Evolutionary conservation across 2,329 filamentous ascomycete species (phyloP), one percentile per base, ranked within the genome.

Genomic region (Penicillium psychrosexuale): DNA sequence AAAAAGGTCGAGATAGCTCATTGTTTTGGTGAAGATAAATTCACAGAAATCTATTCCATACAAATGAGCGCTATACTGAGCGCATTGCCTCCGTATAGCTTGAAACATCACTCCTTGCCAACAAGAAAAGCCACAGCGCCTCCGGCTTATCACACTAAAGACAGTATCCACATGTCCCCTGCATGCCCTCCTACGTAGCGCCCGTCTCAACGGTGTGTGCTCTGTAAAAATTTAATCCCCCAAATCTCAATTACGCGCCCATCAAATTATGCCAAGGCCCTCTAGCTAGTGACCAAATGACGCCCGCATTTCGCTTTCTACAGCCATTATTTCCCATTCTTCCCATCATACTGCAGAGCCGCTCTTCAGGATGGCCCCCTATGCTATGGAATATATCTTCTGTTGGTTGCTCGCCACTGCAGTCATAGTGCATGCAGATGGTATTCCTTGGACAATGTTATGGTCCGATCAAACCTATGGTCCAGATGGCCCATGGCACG

Each of bases 401-500:
- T 38, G 17, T 19, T 38, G 17, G 36, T 17, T 38, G 36, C 17
- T 38, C 17, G 36, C 17, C n/a, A 38, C 17, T 0, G 36, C 36
- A 19, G 17, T 19, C 36, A 12, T 38, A 19, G 36, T 19, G 3
- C 36, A 28, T 34, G 33, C 33, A 34, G 33, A n/a, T 43, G 24
- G 40, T 30, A 28, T 36, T 11, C 61, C 61, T 12, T 47, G 50
- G 49, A 42, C 45, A 5, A 49, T 63, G 48, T 54, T 34, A 15
- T 66, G 62, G 62, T 64, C 61, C 8, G 28, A 55, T 4, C 42
- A 57, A 47, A 44, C 40, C 12, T 65, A 62, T 50, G 64, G 62
- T 11, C 62, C 62, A 1, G 66, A 69, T 53, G 66, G 66, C 5
- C 66, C 66, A 12, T 69, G 65, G 66, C 62, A 67, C 8, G 65